Base-by-base conservation (phyloP, 768 basidiomycete genomes). In the Termitomyces sp. region DNA sequence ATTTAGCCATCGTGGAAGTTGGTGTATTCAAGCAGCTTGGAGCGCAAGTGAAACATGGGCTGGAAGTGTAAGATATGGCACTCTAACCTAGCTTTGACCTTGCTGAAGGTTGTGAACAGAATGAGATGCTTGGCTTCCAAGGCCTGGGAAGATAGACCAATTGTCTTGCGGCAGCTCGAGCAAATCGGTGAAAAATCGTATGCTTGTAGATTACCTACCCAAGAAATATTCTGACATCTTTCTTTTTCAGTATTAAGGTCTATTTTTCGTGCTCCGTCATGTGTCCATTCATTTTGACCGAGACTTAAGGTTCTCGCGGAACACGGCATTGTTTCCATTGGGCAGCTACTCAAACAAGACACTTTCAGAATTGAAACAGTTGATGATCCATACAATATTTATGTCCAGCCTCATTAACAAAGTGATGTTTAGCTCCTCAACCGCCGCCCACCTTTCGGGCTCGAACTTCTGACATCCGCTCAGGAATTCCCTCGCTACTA, bases 171-270 rank as follows among this genome's bases (percentile, higher is more conserved):
- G 14, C 96, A 98, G 68, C 79, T 98, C 50, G 85, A 90, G 35
- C 83, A 86, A n/a, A 86, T 98, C 42, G 96, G 95, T 33, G 91
- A 94, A 66, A 93, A 92, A 81, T 91, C 90, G 91, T 92, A 55
- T 67, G 87, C 70, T 5, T 23, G 41, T 17, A 5, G 8, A 41
- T 14, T 15, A 42, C 35, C 26, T 35, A 50, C 23, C 17, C 40
- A 23, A 45, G 30, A 56, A 73, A 74, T 28, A 68, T 75, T 60
- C 75, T 75, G 66, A 73, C 70, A 48, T 19, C 28, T 23, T 31
- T 19, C 15, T 14, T 21, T 23, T 51, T 33, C 15, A 64, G 61
- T 14, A 57, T 64, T 28, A 57, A 57, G 46, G 62, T 64, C 49
- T 11, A 38, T 40, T 10, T 21, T 17, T 33, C 37, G 30, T 53